phyloP scores from a whole-genome alignment of 345 rosid genomes.

The Odontarrhena argentea region DNA sequence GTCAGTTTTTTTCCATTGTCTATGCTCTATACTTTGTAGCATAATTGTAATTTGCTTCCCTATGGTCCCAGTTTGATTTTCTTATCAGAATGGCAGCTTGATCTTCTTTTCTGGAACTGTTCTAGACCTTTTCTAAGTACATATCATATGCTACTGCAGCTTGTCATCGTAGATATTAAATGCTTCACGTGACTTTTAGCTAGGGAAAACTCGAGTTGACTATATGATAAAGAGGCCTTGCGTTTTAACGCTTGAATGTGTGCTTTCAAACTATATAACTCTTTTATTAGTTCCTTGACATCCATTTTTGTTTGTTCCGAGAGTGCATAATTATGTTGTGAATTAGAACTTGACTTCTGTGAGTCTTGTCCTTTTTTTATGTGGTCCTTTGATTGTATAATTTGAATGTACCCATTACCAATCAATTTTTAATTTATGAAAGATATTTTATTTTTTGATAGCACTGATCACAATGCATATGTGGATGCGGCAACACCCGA shows the following conservation, averaged over 20 bases:
- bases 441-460: conserved; percentile 45
- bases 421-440: conserved; percentile 23
- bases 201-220: conserved; percentile 1
- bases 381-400: conserved; percentile 25
- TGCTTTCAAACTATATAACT: not conserved
- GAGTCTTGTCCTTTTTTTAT: conserved; percentile 8
- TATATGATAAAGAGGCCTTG: not conserved
- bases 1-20: conserved; percentile 43
- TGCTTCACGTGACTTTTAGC: conserved; percentile 8
- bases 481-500: conserved; percentile 40
- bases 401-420: conserved; percentile 8
- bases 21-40: conserved; percentile 1
- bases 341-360: not conserved
- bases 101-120: conserved; percentile 17
- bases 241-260: conserved; percentile 12
- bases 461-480: conserved; percentile 55
- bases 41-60: not conserved
- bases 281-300: conserved; percentile 12
- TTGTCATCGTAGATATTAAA: conserved; percentile 8
- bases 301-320: conserved; percentile 13
- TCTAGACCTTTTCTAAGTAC: not conserved
- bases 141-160: not conserved
- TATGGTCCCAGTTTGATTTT: conserved; percentile 1
- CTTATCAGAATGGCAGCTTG: not conserved
- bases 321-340: not conserved